Conservation (phyloP, 345 rosid species). For the Turnera subulata region DNA sequence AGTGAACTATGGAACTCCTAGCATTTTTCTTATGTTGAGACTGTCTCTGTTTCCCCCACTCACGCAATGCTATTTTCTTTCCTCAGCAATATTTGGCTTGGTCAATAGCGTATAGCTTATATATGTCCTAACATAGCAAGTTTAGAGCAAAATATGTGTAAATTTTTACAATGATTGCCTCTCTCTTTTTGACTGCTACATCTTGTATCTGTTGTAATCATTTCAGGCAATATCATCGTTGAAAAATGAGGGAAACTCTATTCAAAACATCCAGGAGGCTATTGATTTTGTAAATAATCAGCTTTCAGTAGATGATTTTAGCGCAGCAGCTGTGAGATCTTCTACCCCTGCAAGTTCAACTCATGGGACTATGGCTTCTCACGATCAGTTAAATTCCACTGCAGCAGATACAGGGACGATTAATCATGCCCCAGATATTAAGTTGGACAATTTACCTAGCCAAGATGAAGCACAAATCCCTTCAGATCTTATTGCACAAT, state of each 20-base stretch:
- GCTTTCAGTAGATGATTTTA: slow-evolving; percentile 39
- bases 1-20: too few species aligned
- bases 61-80: too few species aligned
- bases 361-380: slow-evolving; percentile 27
- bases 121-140: too few species aligned
- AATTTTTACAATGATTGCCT: too few species aligned
- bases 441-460: slow-evolving; percentile 24
- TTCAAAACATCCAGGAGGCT: slow-evolving; percentile 52
- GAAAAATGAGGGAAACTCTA: slow-evolving; percentile 30
- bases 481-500: slow-evolving; percentile 55
- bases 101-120: too few species aligned
- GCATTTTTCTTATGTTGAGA: too few species aligned
- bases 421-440: slow-evolving; percentile 28
- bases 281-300: slow-evolving; percentile 60
- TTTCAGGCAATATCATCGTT: slow-evolving; percentile 56
- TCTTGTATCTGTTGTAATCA: slow-evolving; percentile 6
- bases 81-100: too few species aligned
- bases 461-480: slow-evolving; percentile 48
- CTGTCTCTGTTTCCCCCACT: too few species aligned
- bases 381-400: slow-evolving; percentile 34
- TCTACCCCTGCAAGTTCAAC: slow-evolving; percentile 28
- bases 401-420: slow-evolving; percentile 29
- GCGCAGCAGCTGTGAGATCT: slow-evolving; percentile 11
- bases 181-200: not conserved
- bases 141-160: too few species aligned